These are phyloP conservation scores for Trapa bicornis DNA, from an alignment of 345 rosid species.

Conservation along the genomic window DNA sequence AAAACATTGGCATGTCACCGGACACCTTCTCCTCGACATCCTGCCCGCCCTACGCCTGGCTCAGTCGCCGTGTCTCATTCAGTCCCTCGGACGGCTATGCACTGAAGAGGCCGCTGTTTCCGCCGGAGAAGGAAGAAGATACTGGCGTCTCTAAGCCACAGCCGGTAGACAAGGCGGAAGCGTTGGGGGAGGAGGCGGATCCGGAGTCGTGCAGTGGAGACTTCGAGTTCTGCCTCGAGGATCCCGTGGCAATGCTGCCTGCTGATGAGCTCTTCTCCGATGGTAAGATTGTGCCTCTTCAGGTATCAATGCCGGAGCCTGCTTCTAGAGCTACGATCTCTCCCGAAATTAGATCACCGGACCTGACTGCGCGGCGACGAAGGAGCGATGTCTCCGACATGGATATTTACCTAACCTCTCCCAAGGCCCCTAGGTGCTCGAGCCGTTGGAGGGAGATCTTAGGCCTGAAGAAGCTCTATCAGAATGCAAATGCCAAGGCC, in stretches of 20 bases:
- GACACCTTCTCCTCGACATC: conserved; percentile 37
- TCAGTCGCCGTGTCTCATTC: conserved; percentile 52
- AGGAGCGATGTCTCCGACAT: conserved; percentile 28
- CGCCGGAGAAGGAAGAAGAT: neutral
- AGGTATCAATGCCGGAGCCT: conserved; percentile 20
- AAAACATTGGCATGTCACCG: conserved; percentile 46
- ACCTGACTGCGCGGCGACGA: conserved; percentile 25
- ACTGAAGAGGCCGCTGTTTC: conserved; percentile 9
- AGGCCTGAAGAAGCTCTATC: conserved; percentile 57
- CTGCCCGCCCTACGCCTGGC: conserved; percentile 37
- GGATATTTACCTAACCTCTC: conserved; percentile 47
- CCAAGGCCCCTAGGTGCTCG: conserved; percentile 77
- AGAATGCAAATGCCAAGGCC: conserved; percentile 20
- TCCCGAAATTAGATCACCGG: conserved; percentile 19
- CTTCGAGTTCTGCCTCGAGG: conserved; percentile 81
- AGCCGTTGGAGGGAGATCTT: conserved; percentile 91
- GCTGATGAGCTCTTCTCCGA: conserved; percentile 89
- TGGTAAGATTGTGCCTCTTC: conserved; percentile 81
- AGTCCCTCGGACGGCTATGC: conserved; percentile 17
- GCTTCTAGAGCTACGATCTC: conserved; percentile 10
- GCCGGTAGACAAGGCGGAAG: conserved; percentile 4
- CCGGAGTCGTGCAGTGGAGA: conserved; percentile 23
- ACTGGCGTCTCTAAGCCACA: neutral
- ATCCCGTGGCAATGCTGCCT: conserved; percentile 73
- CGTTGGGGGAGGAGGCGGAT: conserved; percentile 7